These are phyloP conservation scores for Jacaranda mimosifolia DNA, from an alignment of 257 asterid species.

Conservation along the genomic window DNA sequence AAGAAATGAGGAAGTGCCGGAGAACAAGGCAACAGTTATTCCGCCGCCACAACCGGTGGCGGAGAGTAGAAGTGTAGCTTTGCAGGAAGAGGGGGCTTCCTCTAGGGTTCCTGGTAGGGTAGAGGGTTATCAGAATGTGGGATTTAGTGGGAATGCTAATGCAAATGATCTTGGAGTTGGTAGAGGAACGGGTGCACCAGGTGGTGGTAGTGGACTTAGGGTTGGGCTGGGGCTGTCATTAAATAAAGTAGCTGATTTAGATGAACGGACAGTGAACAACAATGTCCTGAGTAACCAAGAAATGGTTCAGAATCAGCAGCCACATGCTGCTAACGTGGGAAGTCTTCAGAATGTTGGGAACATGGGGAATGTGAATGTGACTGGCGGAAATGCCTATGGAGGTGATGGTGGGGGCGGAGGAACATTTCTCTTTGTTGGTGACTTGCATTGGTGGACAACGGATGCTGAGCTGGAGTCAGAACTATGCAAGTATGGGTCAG, in stretches of 20 bases:
- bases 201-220: slow-evolving; percentile 46
- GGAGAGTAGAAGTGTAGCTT: slow-evolving; percentile 41
- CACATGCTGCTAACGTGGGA: slow-evolving; percentile 34
- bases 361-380: slow-evolving; percentile 43
- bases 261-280: slow-evolving; percentile 36
- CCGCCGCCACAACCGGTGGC: slow-evolving; percentile 37
- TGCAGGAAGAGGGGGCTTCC: slow-evolving; percentile 49
- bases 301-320: slow-evolving; percentile 40
- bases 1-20: slow-evolving; percentile 45
- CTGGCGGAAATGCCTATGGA: slow-evolving; percentile 41
- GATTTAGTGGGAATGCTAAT: slow-evolving; percentile 47
- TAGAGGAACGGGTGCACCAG: slow-evolving; percentile 49
- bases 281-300: slow-evolving; percentile 41
- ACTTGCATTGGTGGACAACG: slow-evolving; percentile 90
- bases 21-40: slow-evolving; percentile 37
- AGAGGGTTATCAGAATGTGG: slow-evolving; percentile 53
- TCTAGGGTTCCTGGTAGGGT: slow-evolving; percentile 44
- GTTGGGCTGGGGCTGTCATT: slow-evolving; percentile 50
- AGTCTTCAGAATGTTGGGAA: slow-evolving; percentile 35
- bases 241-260: slow-evolving; percentile 40
- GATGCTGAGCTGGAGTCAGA: slow-evolving; percentile 82
- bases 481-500: slow-evolving; percentile 71
- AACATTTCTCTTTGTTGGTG: slow-evolving; percentile 72
- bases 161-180: slow-evolving; percentile 41
- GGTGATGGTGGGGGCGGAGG: slow-evolving; percentile 42